Evolutionary conservation across 148 eudicot species (phyloP).

Genomic region (Camellia lanceoleosa): DNA sequence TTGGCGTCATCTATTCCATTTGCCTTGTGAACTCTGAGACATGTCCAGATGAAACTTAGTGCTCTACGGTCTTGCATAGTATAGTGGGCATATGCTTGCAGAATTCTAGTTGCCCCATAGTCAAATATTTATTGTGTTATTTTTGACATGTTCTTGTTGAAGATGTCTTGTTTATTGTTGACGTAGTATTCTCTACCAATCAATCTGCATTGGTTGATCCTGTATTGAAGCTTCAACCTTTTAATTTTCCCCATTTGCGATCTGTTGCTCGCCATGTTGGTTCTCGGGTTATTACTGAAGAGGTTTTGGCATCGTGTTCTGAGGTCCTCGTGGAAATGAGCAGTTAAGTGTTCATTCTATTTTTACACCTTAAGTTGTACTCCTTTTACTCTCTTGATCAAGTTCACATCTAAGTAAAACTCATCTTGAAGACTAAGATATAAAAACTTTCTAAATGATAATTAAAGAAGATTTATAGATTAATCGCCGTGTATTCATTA

Average conservation of each 20-base stretch:
- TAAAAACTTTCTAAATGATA: slow-evolving; percentile 2
- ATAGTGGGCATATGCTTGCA: background rate
- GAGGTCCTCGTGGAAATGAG: slow-evolving; percentile 93
- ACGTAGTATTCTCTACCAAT: background rate
- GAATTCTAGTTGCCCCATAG: background rate
- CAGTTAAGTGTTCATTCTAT: slow-evolving; percentile 51
- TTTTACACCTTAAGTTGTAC: background rate
- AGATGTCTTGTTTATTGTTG: background rate
- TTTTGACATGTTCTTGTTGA: background rate
- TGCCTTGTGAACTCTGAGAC: background rate
- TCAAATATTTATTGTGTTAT: background rate
- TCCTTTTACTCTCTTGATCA: background rate
- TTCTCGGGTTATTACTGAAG: slow-evolving; percentile 70
- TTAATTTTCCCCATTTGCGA: slow-evolving; percentile 29
- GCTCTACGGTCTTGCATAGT: background rate
- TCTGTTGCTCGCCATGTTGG: slow-evolving; percentile 67
- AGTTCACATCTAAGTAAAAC: background rate
- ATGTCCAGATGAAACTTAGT: background rate
- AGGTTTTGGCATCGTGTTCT: slow-evolving; percentile 73
- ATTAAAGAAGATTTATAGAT: background rate
- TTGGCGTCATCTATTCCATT: background rate
- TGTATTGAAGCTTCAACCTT: background rate
- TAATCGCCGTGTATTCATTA: background rate
- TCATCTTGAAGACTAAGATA: background rate
- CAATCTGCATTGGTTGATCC: background rate